Evolutionary conservation across 352 stramenopile genomes (phyloP).

Genomic region (Pythium angustatum): DNA sequence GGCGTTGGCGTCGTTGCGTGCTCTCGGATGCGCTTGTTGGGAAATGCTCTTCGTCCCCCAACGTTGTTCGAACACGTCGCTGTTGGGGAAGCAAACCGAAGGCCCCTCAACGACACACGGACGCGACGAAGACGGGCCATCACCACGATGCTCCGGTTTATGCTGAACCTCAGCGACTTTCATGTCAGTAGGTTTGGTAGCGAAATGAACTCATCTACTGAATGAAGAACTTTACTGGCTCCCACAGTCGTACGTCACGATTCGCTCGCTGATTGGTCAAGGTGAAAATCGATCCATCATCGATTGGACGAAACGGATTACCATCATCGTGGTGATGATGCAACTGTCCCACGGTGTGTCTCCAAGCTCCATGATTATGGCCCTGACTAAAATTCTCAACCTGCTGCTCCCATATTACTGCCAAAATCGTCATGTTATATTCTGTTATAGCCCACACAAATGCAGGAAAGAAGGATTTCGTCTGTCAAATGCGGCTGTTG

Average conservation of each 20-base stretch:
- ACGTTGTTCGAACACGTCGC: constrained; percentile 4
- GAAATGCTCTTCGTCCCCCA: not conserved
- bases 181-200: constrained; percentile 7
- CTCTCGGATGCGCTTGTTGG: not conserved
- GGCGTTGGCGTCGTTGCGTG: not conserved
- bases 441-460: not conserved
- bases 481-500: not conserved
- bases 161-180: constrained; percentile 3
- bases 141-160: not conserved
- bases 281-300: not conserved
- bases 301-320: constrained; percentile 21
- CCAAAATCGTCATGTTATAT: not conserved
- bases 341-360: constrained; percentile 4
- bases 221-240: not conserved
- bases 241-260: not conserved
- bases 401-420: not conserved
- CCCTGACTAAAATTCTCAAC: not conserved
- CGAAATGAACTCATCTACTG: not conserved
- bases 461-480: too few relatives aligned
- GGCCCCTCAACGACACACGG: not conserved
- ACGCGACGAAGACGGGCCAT: not conserved
- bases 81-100: constrained; percentile 6
- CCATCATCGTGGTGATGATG: constrained; percentile 24
- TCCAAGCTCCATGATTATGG: constrained; percentile 7
- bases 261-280: constrained; percentile 7